These are phyloP conservation scores for Fusarium kyushuense DNA, from an alignment of 2,329 filamentous ascomycete genomes.

Conservation along the genomic window DNA sequence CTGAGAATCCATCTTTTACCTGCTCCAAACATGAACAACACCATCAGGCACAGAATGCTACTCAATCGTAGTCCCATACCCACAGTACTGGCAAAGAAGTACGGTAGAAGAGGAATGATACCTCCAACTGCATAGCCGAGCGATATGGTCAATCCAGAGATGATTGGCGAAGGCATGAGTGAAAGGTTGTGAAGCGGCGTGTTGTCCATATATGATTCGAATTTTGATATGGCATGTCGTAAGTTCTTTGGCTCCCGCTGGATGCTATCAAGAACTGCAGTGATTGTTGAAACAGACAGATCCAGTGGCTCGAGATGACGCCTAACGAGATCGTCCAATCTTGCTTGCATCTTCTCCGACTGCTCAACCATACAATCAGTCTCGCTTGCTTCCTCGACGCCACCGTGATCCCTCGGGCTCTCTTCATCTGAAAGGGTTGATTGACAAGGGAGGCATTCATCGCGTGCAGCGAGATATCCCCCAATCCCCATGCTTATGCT, in stretches of 20 bases:
- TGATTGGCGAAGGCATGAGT: slow-evolving; percentile 51
- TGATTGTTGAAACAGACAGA: slow-evolving; percentile 42
- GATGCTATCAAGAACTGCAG: slow-evolving; percentile 46
- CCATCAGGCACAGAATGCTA: slow-evolving; percentile 64
- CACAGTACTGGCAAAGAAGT: slow-evolving; percentile 64
- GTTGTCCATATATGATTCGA: slow-evolving; percentile 36
- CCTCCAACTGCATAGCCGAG: slow-evolving; percentile 73
- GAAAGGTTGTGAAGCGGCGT: neutral
- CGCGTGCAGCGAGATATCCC: slow-evolving; percentile 72
- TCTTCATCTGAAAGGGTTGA: neutral
- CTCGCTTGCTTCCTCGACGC: slow-evolving; percentile 3
- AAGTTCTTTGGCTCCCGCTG: slow-evolving; percentile 50
- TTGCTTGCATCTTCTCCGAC: slow-evolving; percentile 19
- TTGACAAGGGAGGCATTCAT: slow-evolving; percentile 31
- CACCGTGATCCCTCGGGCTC: slow-evolving; percentile 40
- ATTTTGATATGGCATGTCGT: slow-evolving; percentile 32
- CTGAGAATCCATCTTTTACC: slow-evolving; percentile 62
- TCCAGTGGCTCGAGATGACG: slow-evolving; percentile 51
- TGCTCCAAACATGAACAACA: slow-evolving; percentile 68
- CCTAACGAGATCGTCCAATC: slow-evolving; percentile 45
- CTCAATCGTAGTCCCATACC: slow-evolving; percentile 63
- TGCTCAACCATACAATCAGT: slow-evolving; percentile 1
- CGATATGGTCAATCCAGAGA: slow-evolving; percentile 70
- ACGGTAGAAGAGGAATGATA: slow-evolving; percentile 71
- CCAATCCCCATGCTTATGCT: slow-evolving; percentile 81